Percentiles rank a stretch among this genome's conserved stretches.
These are phyloP conservation scores for Saturnispora halmiae DNA, from an alignment of 805 yeast species.

Conservation along the genomic window DNA sequence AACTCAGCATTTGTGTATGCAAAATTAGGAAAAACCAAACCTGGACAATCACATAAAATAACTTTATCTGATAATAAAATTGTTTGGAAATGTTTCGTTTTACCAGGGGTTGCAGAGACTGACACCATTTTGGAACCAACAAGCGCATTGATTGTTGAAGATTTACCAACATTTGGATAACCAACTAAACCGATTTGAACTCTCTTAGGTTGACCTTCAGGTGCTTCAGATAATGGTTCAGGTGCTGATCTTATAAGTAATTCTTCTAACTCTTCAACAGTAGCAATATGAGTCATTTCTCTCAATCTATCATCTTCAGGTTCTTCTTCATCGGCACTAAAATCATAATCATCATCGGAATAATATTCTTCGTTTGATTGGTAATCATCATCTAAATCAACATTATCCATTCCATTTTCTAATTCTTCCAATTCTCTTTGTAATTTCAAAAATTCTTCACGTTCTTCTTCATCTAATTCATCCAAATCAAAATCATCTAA, in stretches of 20 bases:
- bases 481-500: slow-evolving; percentile 15
- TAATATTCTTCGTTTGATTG: slow-evolving; percentile 18
- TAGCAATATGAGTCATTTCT: slow-evolving; percentile 57
- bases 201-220: slow-evolving; percentile 48
- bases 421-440: slow-evolving; percentile 15
- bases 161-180: slow-evolving; percentile 76
- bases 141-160: slow-evolving; percentile 95
- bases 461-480: slow-evolving; percentile 19
- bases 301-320: slow-evolving; percentile 25
- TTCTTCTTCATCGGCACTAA: slow-evolving; percentile 18
- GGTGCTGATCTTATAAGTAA: slow-evolving; percentile 75
- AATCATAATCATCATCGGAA: slow-evolving; percentile 23
- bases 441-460: slow-evolving; percentile 14
- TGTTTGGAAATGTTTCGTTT: slow-evolving; percentile 97
- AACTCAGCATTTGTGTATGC: slow-evolving; percentile 94
- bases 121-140: slow-evolving; percentile 97
- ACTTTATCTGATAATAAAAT: slow-evolving; percentile 76
- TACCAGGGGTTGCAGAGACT: slow-evolving; percentile 97
- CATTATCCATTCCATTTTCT: slow-evolving; percentile 14
- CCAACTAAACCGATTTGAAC: slow-evolving; percentile 94
- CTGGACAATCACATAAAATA: slow-evolving; percentile 95
- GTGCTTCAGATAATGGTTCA: slow-evolving; percentile 41
- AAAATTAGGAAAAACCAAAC: slow-evolving; percentile 95
- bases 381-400: slow-evolving; percentile 19
- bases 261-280: slow-evolving; percentile 77